Base-by-base conservation (phyloP, 2,329 filamentous ascomycete genomes). In the Diaporthe citrichinensis region DNA sequence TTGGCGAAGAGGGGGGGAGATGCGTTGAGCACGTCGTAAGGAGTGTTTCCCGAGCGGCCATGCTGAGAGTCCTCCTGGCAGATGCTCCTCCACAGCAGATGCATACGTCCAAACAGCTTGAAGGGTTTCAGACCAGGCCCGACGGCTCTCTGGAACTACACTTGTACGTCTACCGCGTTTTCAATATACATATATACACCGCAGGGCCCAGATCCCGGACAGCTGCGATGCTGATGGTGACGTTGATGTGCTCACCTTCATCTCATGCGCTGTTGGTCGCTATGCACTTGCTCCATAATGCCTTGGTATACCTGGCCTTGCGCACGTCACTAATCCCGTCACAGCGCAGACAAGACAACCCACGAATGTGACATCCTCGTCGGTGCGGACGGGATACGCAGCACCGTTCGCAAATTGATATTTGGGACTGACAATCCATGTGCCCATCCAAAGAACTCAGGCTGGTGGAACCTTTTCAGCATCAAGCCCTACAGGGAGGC, bases 51-150 rank as follows among this genome's bases (percentile, higher is more conserved):
- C 78, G 78, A 0, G 79, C 80, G 76, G 53, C 55, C n/a, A 77
- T 79, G 12, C 79, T 80, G 7, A 75, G 77, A 1, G 79, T 79
- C 41, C 78, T 80, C 76, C 58, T 80, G 28, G 78, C 77, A 73
- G 49, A 41, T 5, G 20, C n/a, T 34, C 36, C 44, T 36, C 7
- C 58, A 41, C 0, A 71, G 53, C 72, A 68, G 20, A 76, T 76
- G 75, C 72, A 76, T 57, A 34, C 72, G 14, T 72, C 72, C 25
- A 76, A 76, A 53, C 39, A 74, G 58, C 75, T 76, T 23, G 72
- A 71, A 44, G 28, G 67, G 15, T 58, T 72, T 25, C 58, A 74
- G 67, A 41, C 31, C 10, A 69, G 34, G 49, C n/a, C 31, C 12
- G 49, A 51, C 39, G 49, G 2, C 14, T 41, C 67, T 28, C 17